Conservation (phyloP, 1,284 basidiomycete genomes). For the Mrakiaceae sp. region DNA sequence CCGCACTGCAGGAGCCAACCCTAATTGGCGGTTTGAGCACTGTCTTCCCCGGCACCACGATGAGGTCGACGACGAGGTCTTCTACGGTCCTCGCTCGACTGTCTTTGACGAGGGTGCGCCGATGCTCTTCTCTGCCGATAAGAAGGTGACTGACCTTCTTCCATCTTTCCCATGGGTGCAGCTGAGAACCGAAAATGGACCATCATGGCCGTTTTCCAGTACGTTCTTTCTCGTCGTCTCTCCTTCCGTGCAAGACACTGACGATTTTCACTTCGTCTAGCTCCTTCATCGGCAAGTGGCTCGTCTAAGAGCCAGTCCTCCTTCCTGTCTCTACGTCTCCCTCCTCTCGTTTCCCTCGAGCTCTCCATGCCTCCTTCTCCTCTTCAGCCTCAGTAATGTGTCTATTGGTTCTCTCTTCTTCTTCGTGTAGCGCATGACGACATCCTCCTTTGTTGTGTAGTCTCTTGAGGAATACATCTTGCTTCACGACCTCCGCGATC, state of each 20-base stretch:
- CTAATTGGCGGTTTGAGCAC: slow-evolving; percentile 91
- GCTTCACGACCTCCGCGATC: no score
- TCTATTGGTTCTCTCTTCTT: slow-evolving; percentile 22
- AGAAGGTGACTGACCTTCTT: slow-evolving; percentile 48
- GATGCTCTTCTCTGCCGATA: slow-evolving; percentile 26
- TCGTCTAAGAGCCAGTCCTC: neutral
- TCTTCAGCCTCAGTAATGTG: slow-evolving; percentile 49
- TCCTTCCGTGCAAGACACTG: neutral
- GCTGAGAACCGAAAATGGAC: slow-evolving; percentile 89
- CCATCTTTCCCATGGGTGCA: slow-evolving; percentile 52
- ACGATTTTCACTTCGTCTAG: neutral
- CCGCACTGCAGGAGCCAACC: slow-evolving; percentile 63
- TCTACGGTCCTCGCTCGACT: slow-evolving; percentile 37
- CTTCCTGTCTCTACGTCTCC: no score
- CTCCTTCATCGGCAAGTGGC: slow-evolving; percentile 10
- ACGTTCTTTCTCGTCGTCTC: neutral
- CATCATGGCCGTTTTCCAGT: slow-evolving; percentile 52
- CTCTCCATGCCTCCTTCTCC: neutral
- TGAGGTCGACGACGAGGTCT: slow-evolving; percentile 88
- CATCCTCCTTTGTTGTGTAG: no score
- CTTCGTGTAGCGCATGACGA: no score
- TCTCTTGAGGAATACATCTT: no score
- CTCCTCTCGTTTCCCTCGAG: no score
- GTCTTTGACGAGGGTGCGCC: slow-evolving; percentile 50
- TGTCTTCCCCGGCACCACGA: slow-evolving; percentile 86